These are phyloP conservation scores for Zychaea mexicana DNA, from an alignment of 371 early-diverging fungal species.

Conservation along the genomic window DNA sequence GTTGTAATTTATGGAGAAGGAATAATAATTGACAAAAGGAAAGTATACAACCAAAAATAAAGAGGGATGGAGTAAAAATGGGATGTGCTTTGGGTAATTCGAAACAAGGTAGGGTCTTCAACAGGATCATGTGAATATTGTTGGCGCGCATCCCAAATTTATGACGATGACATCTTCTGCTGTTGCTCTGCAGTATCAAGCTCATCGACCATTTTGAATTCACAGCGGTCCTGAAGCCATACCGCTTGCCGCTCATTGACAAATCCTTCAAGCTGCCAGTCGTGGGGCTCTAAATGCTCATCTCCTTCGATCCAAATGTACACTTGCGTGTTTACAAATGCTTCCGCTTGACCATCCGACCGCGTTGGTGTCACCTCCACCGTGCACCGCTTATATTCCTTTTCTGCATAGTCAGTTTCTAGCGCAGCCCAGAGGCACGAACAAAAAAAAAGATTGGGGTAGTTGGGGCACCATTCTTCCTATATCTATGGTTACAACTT, in stretches of 20 bases:
- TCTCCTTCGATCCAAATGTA: conserved; percentile 42
- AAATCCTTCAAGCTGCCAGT: conserved; percentile 35
- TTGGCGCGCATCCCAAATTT: background rate
- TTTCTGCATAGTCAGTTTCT: background rate
- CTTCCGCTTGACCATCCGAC: background rate
- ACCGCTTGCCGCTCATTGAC: conserved; percentile 15
- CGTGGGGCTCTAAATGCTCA: conserved; percentile 20
- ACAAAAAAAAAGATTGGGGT: too few relatives aligned
- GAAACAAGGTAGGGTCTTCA: background rate
- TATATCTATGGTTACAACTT: background rate
- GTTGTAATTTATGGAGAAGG: background rate
- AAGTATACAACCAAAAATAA: background rate
- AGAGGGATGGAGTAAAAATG: background rate
- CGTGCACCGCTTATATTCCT: conserved; percentile 37
- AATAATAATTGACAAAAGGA: background rate
- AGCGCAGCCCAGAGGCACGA: too few relatives aligned
- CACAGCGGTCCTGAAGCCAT: conserved; percentile 27
- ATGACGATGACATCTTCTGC: background rate
- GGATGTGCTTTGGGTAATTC: background rate
- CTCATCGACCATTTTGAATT: conserved; percentile 23
- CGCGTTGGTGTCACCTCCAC: conserved; percentile 14
- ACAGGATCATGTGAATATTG: background rate
- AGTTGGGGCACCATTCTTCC: too few relatives aligned
- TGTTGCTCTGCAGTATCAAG: background rate
- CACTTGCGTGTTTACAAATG: conserved; percentile 18